These are phyloP conservation scores for Sporothrix variecibatus DNA, from an alignment of 2,329 filamentous ascomycete species.

Conservation along the genomic window DNA sequence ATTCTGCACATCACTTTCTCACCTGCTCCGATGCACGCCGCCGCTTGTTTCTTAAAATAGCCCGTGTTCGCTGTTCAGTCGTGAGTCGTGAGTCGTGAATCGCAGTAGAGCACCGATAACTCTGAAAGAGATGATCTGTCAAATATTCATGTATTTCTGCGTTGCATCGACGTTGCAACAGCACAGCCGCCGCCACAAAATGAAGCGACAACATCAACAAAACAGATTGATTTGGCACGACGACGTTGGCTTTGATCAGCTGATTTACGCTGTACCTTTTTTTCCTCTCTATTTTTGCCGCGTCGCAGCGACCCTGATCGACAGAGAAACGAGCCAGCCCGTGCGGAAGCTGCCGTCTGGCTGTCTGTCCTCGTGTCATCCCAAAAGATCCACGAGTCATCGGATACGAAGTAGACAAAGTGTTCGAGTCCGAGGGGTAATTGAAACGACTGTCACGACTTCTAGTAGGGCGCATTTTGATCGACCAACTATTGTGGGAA, in stretches of 20 bases:
- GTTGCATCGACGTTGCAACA: neutral
- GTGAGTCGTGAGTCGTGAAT: neutral
- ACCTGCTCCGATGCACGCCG: neutral
- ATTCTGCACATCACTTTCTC: neutral
- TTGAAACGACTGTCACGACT: neutral
- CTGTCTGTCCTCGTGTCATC: neutral
- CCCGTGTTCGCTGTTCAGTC: no score
- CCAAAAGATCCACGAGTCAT: neutral
- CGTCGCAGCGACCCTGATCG: neutral
- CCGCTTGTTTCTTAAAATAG: neutral
- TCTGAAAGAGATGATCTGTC: neutral
- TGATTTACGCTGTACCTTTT: neutral
- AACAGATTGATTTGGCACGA: neutral
- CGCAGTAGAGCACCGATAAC: neutral
- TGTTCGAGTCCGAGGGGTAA: neutral
- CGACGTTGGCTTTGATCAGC: neutral
- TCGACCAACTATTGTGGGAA: neutral
- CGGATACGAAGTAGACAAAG: constrained; percentile 6
- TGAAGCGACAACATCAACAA: neutral
- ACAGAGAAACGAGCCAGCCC: neutral
- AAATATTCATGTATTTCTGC: neutral
- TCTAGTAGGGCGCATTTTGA: neutral
- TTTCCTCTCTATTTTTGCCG: neutral
- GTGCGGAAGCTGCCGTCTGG: constrained; percentile 6
- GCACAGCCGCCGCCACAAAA: constrained; percentile 13